Conservation (phyloP, 495 filamentous ascomycete genomes). For the Penicillium soppii region DNA sequence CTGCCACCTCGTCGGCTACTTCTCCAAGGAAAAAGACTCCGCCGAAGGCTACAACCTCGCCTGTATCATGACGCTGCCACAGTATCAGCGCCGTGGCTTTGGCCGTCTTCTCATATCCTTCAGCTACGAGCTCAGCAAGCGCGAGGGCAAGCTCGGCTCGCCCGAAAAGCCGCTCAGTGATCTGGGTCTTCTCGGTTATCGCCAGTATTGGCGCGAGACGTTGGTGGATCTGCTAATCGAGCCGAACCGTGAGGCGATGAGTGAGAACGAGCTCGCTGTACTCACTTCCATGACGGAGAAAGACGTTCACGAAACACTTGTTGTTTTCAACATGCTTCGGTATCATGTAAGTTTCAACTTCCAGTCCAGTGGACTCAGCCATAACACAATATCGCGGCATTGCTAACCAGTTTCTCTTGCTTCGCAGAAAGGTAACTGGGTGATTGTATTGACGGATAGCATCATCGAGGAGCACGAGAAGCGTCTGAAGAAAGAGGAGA, state of each 20-base stretch:
- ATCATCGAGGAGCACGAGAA: constrained; percentile 74
- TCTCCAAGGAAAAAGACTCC: constrained; percentile 96
- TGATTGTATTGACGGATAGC: constrained; percentile 80
- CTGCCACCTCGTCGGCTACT: constrained; percentile 93
- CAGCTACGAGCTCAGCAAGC: constrained; percentile 95
- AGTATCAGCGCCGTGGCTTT: constrained; percentile 92
- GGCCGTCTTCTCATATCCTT: constrained; percentile 93
- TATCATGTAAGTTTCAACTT: constrained; percentile 61
- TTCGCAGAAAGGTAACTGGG: constrained; percentile 78
- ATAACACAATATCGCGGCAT: background rate
- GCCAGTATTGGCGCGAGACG: constrained; percentile 95
- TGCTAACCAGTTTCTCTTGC: too few relatives aligned
- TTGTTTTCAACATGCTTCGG: constrained; percentile 89
- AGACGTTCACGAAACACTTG: constrained; percentile 90
- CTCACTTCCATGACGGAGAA: constrained; percentile 90
- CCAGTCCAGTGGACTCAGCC: background rate
- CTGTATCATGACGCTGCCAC: constrained; percentile 93
- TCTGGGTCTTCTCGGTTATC: constrained; percentile 85
- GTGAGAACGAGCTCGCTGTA: constrained; percentile 75
- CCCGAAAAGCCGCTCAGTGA: constrained; percentile 97
- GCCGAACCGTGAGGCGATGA: constrained; percentile 58
- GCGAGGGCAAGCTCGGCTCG: constrained; percentile 89
- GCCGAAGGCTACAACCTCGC: constrained; percentile 96
- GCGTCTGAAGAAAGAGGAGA: constrained; percentile 70
- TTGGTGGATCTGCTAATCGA: constrained; percentile 80